Percentiles rank a stretch among this genome's conserved stretches.
These are phyloP conservation scores for Pilatotrama ljubarskyi DNA, from an alignment of 768 basidiomycete genomes.

Conservation along the genomic window DNA sequence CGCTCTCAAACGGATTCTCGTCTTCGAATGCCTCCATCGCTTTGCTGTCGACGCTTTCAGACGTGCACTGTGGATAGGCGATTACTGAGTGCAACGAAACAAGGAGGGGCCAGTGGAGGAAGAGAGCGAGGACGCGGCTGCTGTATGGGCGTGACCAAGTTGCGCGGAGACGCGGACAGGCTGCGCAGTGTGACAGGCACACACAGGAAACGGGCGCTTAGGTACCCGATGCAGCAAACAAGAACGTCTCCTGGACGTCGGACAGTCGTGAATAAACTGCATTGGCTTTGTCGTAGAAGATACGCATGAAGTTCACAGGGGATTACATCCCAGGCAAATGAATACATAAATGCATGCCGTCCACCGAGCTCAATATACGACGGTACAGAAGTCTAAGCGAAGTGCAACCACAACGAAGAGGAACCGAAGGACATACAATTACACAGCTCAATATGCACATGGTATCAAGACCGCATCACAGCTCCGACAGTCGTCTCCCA, in stretches of 20 bases:
- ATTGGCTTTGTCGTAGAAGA: no score
- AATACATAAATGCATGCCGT: no score
- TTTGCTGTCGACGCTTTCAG: not conserved
- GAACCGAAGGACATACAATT: conserved; percentile 7
- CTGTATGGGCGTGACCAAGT: not conserved
- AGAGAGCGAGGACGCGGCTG: not conserved
- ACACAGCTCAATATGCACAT: conserved; percentile 7
- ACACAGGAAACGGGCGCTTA: conserved; percentile 3
- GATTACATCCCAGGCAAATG: no score
- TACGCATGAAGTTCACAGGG: no score
- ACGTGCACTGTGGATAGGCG: no score
- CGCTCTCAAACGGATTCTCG: conserved; percentile 43
- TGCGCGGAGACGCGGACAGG: not conserved
- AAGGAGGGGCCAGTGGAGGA: not conserved
- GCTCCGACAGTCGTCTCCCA: not conserved
- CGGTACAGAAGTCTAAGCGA: not conserved
- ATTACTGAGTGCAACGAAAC: no score
- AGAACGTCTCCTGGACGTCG: no score
- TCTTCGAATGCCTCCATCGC: conserved; percentile 41
- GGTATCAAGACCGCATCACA: conserved; percentile 9
- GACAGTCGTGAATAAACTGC: no score
- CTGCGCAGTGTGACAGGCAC: no score
- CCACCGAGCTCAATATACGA: no score
- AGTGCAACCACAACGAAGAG: not conserved
- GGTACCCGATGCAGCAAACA: not conserved